Evolutionary conservation across 2,329 filamentous ascomycete genomes (phyloP), one percentile per base, ranked within the genome.

Genomic region (Penicillium rolfsii): DNA sequence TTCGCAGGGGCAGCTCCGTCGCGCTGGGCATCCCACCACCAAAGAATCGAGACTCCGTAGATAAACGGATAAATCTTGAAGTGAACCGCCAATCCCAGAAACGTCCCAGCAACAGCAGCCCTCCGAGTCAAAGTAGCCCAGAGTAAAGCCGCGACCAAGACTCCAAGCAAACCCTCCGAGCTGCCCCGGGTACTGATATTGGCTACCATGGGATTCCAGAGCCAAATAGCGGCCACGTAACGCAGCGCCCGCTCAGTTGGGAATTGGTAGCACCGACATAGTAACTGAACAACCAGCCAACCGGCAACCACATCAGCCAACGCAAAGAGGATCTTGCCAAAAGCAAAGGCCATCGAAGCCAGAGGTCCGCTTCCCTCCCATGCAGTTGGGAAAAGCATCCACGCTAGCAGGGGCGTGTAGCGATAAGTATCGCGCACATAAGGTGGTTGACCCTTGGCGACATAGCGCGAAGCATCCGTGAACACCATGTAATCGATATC

Each of bases 21-120:
- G 28, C 49, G 61, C 7, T 71, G 77, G 5, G 33, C 64, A 66
- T 76, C 68, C 57, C 81, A 63, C 70, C 76, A 78, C 79, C 79
- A 81, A 12, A 82, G 55, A 43, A 80, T 75, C 11, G 77, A 79
- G 2, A 89, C 86, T 1, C 91, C 94, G 76, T 99, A 99, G 62
- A 99, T 91, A 76, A 98, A 97, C 0, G 95, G 95, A 71, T 99
- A 99, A 63, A 99, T 98, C 83, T 99, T 99, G 80, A 99, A 96
- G 78, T 99, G 95, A 28, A 98, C 93, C 1, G 87, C 87, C 30
- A 97, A 78, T 0, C 95, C 95, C 2, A 99, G 81, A 33, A 98
- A 76, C 2, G 88, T 65, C 0, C 91, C 94, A 0, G 93, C 90
- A 8, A 96, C 73, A 1, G 77, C 71, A 19, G 90, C 79, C n/a